Base-by-base conservation (phyloP, 345 rosid genomes). In the Sonneratia alba region DNA sequence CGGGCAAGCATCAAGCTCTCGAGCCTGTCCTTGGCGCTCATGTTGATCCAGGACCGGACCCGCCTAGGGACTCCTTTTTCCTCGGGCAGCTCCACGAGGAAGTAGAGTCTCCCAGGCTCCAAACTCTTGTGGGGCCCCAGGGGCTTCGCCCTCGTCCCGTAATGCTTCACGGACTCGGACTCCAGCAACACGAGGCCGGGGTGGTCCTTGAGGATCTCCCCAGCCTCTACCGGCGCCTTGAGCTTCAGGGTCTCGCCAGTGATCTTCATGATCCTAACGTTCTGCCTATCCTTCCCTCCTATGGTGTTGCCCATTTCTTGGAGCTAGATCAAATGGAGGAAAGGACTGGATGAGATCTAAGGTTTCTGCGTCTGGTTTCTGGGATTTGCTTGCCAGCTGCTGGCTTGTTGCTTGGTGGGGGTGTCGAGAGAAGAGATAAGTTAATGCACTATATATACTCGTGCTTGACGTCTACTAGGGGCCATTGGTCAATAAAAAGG, bases 1-100 rank as follows among this genome's bases (percentile, higher is more conserved):
- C 94, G 78, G 15, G 96, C 77, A 81, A 92, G 36, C 96, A 82
- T 90, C 36, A 95, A 79, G 76, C 82, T 85, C 82, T 96, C 98
- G 2, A 96, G 81, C 77, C 94, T 82, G 79, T 96, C 99, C 80
- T 83, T 86, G 0, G 99, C 98, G 69, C 88, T 84, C 97, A 96
- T 88, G 80, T 77, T 73, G 0, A 92, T 87, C 55, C 86, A 94
- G 15, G 97, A 96, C 79, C 89, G 82, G 67, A 81, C 97, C 80
- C 95, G 86, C 69, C 98, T 83, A 1, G 98, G 85, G 13, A 12
- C 71, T 53, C 71, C 76, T 76, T 83, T 86, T 0, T 72, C 72
- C 57, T 85, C 72, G 0, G 98, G 98, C 64, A 90, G 75, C 74
- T 83, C 96, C n/a, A 92, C 92, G 68, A 96, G 73, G 83, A 96